These are phyloP conservation scores for Lophiostoma macrostomum DNA, from an alignment of 495 filamentous ascomycete species.

Conservation along the genomic window DNA sequence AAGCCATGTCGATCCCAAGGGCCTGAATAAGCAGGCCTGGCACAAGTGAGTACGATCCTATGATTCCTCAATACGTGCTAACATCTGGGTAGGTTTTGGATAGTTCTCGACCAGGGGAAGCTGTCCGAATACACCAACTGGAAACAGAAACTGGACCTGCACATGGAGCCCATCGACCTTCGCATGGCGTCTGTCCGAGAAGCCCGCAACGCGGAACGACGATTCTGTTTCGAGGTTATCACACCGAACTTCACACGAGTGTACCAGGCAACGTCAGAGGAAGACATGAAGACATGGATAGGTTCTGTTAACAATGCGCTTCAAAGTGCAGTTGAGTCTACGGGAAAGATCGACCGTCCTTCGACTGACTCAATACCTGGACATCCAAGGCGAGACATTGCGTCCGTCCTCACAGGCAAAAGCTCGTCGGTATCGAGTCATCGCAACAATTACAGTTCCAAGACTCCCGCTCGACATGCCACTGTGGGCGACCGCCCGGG, in stretches of 20 bases:
- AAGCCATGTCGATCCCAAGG: slow-evolving; percentile 91
- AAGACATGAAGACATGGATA: slow-evolving; percentile 98
- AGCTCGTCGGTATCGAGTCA: slow-evolving; percentile 67
- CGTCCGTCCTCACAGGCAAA: slow-evolving; percentile 91
- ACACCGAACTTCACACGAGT: slow-evolving; percentile 95
- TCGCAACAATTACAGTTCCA: slow-evolving; percentile 54
- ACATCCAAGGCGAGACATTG: slow-evolving; percentile 74
- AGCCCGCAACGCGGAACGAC: slow-evolving; percentile 85
- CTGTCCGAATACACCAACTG: slow-evolving; percentile 98
- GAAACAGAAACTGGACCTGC: slow-evolving; percentile 94
- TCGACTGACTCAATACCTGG: slow-evolving; percentile 39
- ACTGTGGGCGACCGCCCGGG: slow-evolving; percentile 88
- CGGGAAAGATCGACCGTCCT: slow-evolving; percentile 52
- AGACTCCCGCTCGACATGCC: slow-evolving; percentile 70
- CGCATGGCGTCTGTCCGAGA: slow-evolving; percentile 96
- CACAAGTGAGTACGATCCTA: slow-evolving; percentile 99
- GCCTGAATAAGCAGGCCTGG: slow-evolving; percentile 95
- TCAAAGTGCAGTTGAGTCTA: slow-evolving; percentile 89
- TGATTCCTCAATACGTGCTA: not conserved
- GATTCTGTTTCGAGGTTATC: slow-evolving; percentile 98
- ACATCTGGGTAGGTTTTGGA: slow-evolving; percentile 74
- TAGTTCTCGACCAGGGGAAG: slow-evolving; percentile 93
- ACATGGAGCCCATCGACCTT: slow-evolving; percentile 98
- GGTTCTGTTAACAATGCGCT: slow-evolving; percentile 94
- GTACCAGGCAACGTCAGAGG: slow-evolving; percentile 95